Percentiles rank a stretch among this genome's conserved stretches.
phyloP scores from a whole-genome alignment of 2,329 filamentous ascomycete genomes.

The Niveomyces coronatus region DNA sequence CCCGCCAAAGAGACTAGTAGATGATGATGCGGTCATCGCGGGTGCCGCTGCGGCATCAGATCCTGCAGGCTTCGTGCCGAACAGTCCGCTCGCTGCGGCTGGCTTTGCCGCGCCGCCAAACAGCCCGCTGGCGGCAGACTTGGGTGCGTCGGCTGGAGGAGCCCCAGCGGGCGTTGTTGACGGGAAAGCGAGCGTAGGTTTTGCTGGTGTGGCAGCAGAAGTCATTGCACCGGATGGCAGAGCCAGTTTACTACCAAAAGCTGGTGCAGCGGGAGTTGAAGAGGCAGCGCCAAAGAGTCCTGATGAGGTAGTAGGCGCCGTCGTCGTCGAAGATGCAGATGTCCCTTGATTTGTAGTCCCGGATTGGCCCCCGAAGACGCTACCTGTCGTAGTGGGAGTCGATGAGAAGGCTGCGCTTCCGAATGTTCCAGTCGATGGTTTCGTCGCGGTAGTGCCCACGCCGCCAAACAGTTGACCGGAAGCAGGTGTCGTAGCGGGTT shows the following conservation, averaged over 20 bases:
- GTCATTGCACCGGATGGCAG: slow-evolving; percentile 18
- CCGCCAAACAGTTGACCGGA: slow-evolving; percentile 31
- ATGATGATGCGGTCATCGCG: slow-evolving; percentile 8
- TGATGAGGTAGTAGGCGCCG: slow-evolving; percentile 18
- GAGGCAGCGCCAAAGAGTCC: slow-evolving; percentile 21
- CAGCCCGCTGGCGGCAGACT: slow-evolving; percentile 20
- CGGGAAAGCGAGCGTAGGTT: slow-evolving; percentile 35
- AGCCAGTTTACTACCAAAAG: slow-evolving; percentile 22
- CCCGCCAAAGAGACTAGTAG: slow-evolving; percentile 13
- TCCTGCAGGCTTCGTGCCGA: slow-evolving; percentile 12
- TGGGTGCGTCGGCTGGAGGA: slow-evolving; percentile 31
- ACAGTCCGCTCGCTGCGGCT: slow-evolving; percentile 6
- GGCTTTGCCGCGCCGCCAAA: slow-evolving; percentile 18
- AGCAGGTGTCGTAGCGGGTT: slow-evolving; percentile 20
- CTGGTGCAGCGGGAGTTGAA: neutral
- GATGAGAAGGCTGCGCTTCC: slow-evolving; percentile 14
- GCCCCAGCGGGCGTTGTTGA: slow-evolving; percentile 47
- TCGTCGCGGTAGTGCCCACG: slow-evolving; percentile 15
- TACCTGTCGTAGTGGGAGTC: slow-evolving; percentile 13
- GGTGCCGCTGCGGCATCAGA: slow-evolving; percentile 11
- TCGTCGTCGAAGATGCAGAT: slow-evolving; percentile 12
- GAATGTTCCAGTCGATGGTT: slow-evolving; percentile 17
- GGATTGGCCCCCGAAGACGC: slow-evolving; percentile 18
- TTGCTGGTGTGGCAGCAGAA: slow-evolving; percentile 29
- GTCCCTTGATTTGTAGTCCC: slow-evolving; percentile 1